phyloP scores from a whole-genome alignment of 257 asterid genomes.

The Paulownia fortunei region DNA sequence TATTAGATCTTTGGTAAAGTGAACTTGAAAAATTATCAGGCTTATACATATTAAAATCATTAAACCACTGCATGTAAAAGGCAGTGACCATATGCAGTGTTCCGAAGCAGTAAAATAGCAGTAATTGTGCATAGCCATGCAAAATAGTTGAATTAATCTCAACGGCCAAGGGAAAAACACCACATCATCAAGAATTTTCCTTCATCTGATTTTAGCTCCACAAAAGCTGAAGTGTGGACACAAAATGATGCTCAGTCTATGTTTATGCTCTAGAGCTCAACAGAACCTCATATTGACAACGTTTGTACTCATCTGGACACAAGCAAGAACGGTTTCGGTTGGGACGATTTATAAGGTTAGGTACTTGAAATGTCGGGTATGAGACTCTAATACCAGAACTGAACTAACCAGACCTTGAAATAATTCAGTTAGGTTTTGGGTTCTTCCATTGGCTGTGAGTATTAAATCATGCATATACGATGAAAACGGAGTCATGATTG shows the following conservation, averaged over 20 bases:
- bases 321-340: not conserved
- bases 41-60: not conserved
- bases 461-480: not conserved
- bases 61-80: constrained; percentile 12
- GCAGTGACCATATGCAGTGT: not conserved
- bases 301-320: not conserved
- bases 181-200: not conserved
- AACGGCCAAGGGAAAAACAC: not conserved
- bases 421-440: not conserved
- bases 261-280: not conserved
- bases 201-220: constrained; percentile 12
- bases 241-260: not conserved
- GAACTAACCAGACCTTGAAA: not conserved
- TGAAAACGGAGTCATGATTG: not conserved
- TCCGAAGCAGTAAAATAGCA: constrained; percentile 11
- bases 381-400: constrained; percentile 10
- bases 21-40: not conserved
- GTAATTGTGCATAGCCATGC: not conserved
- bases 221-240: not conserved
- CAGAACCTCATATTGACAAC: constrained; percentile 4
- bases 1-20: constrained; percentile 6
- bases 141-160: not conserved
- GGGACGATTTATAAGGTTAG: not conserved
- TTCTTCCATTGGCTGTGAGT: not conserved
- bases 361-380: not conserved